Evolutionary conservation across 2,329 filamentous ascomycete genomes (phyloP).

Genomic region (Talaromyces sp.): DNA sequence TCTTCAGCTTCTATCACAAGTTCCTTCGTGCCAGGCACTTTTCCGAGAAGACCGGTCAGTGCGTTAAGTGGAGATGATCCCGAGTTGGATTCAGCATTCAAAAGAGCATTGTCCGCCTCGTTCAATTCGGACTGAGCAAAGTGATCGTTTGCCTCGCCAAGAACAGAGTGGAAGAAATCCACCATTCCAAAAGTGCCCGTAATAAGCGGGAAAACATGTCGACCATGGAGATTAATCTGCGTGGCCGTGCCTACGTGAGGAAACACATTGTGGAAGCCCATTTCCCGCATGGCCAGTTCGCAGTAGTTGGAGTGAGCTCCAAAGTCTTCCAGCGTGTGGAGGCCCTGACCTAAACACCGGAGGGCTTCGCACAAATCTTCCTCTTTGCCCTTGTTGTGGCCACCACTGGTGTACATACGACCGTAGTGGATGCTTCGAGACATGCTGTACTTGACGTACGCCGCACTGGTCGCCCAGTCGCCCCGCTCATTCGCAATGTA

Average conservation of each 20-base stretch:
- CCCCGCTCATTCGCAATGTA: slow-evolving; percentile 92
- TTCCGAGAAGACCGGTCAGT: slow-evolving; percentile 67
- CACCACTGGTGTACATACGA: slow-evolving; percentile 65
- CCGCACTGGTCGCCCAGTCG: slow-evolving; percentile 82
- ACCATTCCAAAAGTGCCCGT: slow-evolving; percentile 72
- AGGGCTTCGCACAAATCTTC: slow-evolving; percentile 76
- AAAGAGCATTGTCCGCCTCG: slow-evolving; percentile 69
- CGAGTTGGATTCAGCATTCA: slow-evolving; percentile 57
- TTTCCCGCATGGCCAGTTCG: slow-evolving; percentile 69
- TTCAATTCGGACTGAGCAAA: slow-evolving; percentile 82
- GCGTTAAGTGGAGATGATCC: slow-evolving; percentile 45
- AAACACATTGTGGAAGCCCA: slow-evolving; percentile 65
- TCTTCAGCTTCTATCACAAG: slow-evolving; percentile 62
- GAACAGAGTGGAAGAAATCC: slow-evolving; percentile 75
- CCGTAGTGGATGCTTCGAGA: slow-evolving; percentile 71
- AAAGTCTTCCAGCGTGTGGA: slow-evolving; percentile 75
- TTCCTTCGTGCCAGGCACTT: slow-evolving; percentile 67
- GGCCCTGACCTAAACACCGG: slow-evolving; percentile 67
- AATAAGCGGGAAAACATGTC: slow-evolving; percentile 66
- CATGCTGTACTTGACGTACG: slow-evolving; percentile 73
- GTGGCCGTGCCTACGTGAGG: slow-evolving; percentile 65
- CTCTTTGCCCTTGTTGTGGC: slow-evolving; percentile 59
- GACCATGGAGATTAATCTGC: slow-evolving; percentile 61
- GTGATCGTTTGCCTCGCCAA: slow-evolving; percentile 72
- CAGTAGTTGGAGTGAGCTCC: slow-evolving; percentile 80